phyloP scores from a whole-genome alignment of 2,329 filamentous ascomycete species.

The Penicillium verrucosum region DNA sequence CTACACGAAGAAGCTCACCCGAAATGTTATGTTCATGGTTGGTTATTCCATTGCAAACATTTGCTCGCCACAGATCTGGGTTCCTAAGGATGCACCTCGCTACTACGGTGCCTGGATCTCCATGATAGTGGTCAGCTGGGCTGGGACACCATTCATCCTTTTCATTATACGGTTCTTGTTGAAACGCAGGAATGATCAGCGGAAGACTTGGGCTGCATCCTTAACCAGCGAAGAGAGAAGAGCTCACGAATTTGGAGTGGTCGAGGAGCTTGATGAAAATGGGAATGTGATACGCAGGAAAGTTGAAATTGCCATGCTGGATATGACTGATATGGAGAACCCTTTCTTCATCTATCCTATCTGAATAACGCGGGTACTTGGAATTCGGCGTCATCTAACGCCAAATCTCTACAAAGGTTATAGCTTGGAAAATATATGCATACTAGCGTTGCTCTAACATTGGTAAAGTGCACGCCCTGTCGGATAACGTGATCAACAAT shows the following conservation, averaged over 20 bases:
- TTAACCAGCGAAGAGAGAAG: constrained; percentile 7
- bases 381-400: neutral
- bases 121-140: constrained; percentile 35
- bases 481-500: too few relatives aligned
- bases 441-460: too few relatives aligned
- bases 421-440: neutral
- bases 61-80: constrained; percentile 33
- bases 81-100: constrained; percentile 25
- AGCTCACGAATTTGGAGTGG: constrained; percentile 12
- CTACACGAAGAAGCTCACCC: constrained; percentile 32
- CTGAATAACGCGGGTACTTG: neutral
- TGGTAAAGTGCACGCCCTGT: too few relatives aligned
- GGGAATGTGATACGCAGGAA: constrained; percentile 30
- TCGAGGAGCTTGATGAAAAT: constrained; percentile 33
- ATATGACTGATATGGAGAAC: constrained; percentile 43
- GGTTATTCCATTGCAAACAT: constrained; percentile 25
- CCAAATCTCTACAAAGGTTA: neutral
- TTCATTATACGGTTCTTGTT: constrained; percentile 37
- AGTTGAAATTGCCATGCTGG: constrained; percentile 34
- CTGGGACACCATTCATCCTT: constrained; percentile 35
- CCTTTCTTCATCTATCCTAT: constrained; percentile 39
- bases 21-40: constrained; percentile 32
- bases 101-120: constrained; percentile 35
- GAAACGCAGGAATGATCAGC: neutral
- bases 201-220: neutral